Evolutionary conservation across 2,329 filamentous ascomycete genomes (phyloP).

Genomic region (Incumbomyces lentus): DNA sequence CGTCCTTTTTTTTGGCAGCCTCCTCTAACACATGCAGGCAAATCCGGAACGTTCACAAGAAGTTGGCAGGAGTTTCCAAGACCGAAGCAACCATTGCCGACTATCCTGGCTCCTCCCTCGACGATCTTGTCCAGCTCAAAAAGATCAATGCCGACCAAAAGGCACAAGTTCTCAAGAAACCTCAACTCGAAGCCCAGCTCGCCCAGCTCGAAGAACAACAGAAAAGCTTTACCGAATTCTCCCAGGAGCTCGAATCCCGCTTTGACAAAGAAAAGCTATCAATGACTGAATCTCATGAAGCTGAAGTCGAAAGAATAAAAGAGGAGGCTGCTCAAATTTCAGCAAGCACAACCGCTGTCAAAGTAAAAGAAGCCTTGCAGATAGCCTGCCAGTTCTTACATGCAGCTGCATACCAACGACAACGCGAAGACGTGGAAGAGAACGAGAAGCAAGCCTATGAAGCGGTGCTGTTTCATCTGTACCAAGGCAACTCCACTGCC

Average conservation of each 20-base stretch:
- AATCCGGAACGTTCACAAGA: constrained; percentile 88
- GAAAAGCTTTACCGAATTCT: constrained; percentile 49
- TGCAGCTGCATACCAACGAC: constrained; percentile 51
- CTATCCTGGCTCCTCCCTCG: constrained; percentile 49
- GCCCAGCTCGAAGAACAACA: constrained; percentile 52
- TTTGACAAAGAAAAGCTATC: constrained; percentile 46
- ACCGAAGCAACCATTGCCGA: constrained; percentile 51
- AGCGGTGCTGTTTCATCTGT: constrained; percentile 52
- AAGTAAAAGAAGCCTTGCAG: constrained; percentile 45
- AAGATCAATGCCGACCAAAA: constrained; percentile 59
- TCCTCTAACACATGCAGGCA: constrained; percentile 44
- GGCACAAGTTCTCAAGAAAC: constrained; percentile 53
- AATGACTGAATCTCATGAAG: constrained; percentile 44
- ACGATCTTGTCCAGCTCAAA: constrained; percentile 51
- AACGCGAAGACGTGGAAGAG: constrained; percentile 47
- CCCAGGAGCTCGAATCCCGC: constrained; percentile 47
- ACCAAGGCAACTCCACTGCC: constrained; percentile 50
- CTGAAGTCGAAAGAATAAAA: constrained; percentile 45
- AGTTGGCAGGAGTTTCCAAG: constrained; percentile 59
- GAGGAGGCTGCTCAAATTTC: constrained; percentile 38
- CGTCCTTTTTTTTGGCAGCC: constrained; percentile 2
- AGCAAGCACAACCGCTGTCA: constrained; percentile 28
- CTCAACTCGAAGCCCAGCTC: constrained; percentile 46
- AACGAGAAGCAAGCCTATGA: constrained; percentile 53
- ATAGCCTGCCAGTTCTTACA: constrained; percentile 52